Evolutionary conservation across 352 stramenopile genomes (phyloP).

Genomic region (Phytopythium mirpurense): DNA sequence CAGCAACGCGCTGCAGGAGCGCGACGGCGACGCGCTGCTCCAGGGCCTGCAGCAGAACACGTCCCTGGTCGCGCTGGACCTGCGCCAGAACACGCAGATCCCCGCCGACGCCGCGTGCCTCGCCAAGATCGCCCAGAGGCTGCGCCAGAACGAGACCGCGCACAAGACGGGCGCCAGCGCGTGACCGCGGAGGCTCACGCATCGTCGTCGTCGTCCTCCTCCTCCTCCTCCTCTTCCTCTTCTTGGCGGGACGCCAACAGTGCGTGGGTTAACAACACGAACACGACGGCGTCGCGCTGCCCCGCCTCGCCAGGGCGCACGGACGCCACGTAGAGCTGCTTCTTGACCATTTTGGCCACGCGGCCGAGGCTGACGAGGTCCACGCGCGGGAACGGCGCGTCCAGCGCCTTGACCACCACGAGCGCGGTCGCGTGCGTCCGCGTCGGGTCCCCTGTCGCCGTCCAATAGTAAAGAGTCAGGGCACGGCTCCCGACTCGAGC

Average conservation of each 20-base stretch:
- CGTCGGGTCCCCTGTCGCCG: conserved; percentile 28
- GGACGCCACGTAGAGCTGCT: conserved; percentile 49
- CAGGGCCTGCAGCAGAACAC: conserved; percentile 60
- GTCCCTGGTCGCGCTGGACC: conserved; percentile 58
- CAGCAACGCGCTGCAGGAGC: conserved; percentile 68
- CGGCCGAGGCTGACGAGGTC: conserved; percentile 62
- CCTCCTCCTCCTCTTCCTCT: conserved; percentile 5
- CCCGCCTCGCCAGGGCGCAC: conserved; percentile 9
- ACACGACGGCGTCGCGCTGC: conserved; percentile 25
- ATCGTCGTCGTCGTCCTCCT: background rate
- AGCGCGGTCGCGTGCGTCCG: conserved; percentile 40
- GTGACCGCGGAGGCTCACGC: background rate
- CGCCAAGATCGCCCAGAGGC: conserved; percentile 62
- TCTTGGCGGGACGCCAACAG: conserved; percentile 40
- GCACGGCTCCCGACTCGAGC: too few relatives aligned
- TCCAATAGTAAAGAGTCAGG: too few relatives aligned
- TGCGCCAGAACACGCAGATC: conserved; percentile 76
- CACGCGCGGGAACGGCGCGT: conserved; percentile 34
- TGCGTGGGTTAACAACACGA: conserved; percentile 56
- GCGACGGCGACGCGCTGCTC: conserved; percentile 48
- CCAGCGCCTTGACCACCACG: conserved; percentile 44
- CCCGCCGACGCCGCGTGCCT: conserved; percentile 47
- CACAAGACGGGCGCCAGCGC: conserved; percentile 23
- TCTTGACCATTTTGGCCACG: conserved; percentile 74
- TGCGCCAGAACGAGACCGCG: conserved; percentile 70